phyloP scores from a whole-genome alignment of 768 basidiomycete genomes.

The Hericium alpestre region DNA sequence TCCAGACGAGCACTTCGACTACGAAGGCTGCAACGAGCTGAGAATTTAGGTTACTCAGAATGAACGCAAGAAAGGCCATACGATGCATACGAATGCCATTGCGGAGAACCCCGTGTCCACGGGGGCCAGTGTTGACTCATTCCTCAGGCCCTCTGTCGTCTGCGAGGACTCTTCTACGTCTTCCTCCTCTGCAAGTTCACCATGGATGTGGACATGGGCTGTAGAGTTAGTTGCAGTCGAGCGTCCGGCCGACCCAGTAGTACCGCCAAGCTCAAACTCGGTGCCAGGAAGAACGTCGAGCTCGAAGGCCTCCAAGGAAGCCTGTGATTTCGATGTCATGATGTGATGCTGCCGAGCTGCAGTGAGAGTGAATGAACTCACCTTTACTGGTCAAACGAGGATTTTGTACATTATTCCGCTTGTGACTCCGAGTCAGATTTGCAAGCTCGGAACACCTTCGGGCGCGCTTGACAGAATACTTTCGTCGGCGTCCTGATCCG shows the following conservation, averaged over 20 bases:
- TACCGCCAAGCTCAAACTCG: not conserved
- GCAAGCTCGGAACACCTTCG: not conserved
- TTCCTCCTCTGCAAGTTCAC: too few species aligned
- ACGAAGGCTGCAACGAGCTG: conserved; percentile 12
- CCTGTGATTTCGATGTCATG: too few species aligned
- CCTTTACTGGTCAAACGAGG: not conserved
- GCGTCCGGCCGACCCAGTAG: not conserved
- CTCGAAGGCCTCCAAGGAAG: not conserved
- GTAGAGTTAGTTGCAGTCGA: not conserved
- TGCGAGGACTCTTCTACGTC: too few species aligned
- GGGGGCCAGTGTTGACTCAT: not conserved
- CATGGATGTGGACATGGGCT: not conserved
- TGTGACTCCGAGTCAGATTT: not conserved
- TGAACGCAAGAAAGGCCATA: not conserved
- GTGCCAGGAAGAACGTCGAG: not conserved
- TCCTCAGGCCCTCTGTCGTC: too few species aligned
- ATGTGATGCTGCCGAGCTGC: not conserved
- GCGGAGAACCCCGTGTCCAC: not conserved
- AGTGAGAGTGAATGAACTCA: not conserved
- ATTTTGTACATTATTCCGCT: not conserved
- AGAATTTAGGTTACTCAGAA: not conserved
- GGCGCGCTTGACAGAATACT: not conserved
- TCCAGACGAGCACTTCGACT: conserved; percentile 20
- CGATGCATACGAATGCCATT: not conserved
- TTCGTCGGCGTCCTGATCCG: not conserved